Evolutionary conservation across 2,329 filamentous ascomycete genomes (phyloP).

Genomic region (Curvularia hawaiiensis): DNA sequence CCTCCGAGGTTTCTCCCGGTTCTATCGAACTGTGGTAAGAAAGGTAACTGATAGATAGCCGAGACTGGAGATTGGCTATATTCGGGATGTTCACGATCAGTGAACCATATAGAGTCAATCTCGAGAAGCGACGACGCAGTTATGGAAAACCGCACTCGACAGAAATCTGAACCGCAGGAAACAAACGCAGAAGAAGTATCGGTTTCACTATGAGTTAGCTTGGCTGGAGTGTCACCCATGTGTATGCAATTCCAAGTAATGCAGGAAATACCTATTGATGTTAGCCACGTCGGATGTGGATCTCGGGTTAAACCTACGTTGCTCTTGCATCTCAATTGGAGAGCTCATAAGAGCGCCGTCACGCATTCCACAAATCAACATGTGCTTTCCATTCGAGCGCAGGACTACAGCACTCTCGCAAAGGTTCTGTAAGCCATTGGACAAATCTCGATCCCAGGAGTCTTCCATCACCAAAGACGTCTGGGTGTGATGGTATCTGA

Average conservation of each 20-base stretch:
- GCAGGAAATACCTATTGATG: conserved; percentile 1
- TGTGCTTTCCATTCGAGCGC: conserved; percentile 7
- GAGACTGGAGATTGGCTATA: conserved; percentile 41
- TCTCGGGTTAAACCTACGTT: conserved; percentile 13
- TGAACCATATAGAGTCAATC: conserved; percentile 48
- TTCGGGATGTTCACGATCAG: conserved; percentile 31
- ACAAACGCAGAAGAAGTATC: conserved; percentile 41
- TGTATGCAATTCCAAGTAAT: conserved; percentile 17
- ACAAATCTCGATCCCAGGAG: conserved; percentile 8
- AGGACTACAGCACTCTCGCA: conserved; percentile 42
- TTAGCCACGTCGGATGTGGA: conserved; percentile 4
- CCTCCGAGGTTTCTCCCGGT: conserved; percentile 48
- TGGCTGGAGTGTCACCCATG: conserved; percentile 39
- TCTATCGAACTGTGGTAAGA: conserved; percentile 33
- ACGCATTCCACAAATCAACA: conserved; percentile 46
- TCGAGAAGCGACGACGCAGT: conserved; percentile 15
- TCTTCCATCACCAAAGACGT: conserved; percentile 20
- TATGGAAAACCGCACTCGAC: conserved; percentile 34
- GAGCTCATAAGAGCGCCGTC: conserved; percentile 39
- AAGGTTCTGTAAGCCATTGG: conserved; percentile 19
- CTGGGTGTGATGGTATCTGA: conserved; percentile 16
- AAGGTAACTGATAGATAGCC: conserved; percentile 40
- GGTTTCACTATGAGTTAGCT: conserved; percentile 28
- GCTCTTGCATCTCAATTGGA: conserved; percentile 1
- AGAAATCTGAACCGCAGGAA: conserved; percentile 48